Base-by-base conservation (phyloP, 2,329 filamentous ascomycete genomes). In the Ampelomyces quisqualis region DNA sequence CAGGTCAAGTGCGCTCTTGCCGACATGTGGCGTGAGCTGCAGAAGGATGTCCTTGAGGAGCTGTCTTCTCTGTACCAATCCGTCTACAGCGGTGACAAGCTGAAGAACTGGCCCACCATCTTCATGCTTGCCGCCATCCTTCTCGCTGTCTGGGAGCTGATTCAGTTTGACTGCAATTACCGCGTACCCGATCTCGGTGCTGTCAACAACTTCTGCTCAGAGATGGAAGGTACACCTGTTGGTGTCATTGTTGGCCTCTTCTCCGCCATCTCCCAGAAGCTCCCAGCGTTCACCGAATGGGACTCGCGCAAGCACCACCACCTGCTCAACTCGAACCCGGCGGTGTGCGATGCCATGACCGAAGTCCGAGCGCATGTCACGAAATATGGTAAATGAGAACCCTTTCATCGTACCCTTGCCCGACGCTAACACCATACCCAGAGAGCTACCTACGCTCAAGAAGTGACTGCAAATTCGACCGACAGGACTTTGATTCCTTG, bases 101-200 rank as follows among this genome's bases (percentile, higher is more conserved):
- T 96, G 58, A 96, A 95, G 82, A 95, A 96, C 75, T 97, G 91
- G 91, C 91, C 91, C 2, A 96, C 90, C 34, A 97, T 97, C 68
- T 97, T 96, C 78, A 94, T 97, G 81, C 78, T 96, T 40, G 91
- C 90, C 7, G 90, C 88, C 4, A 93, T 97, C 50, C 81, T 97
- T 22, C 78, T 97, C 33, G 88, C 88, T 8, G 89, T 97, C 14
- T 97, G 91, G 91, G 91, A 97, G 70, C 86, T 95, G 78, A 96
- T 97, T 83, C 90, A 97, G 70, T 97, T 96, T 64, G 91, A 97
- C 73, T 94, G 88, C 77, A 88, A 95, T 73, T 97, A 95, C 78
- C 86, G 91, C 37, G 85, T 94, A 3, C 89, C 88, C 4, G 90
- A 96, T 67, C 79, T 86, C 38, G 77, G 80, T 34, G 86, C 86